Evolutionary conservation across 352 stramenopile genomes (phyloP).

Genomic region (Globisporangium paddicum): DNA sequence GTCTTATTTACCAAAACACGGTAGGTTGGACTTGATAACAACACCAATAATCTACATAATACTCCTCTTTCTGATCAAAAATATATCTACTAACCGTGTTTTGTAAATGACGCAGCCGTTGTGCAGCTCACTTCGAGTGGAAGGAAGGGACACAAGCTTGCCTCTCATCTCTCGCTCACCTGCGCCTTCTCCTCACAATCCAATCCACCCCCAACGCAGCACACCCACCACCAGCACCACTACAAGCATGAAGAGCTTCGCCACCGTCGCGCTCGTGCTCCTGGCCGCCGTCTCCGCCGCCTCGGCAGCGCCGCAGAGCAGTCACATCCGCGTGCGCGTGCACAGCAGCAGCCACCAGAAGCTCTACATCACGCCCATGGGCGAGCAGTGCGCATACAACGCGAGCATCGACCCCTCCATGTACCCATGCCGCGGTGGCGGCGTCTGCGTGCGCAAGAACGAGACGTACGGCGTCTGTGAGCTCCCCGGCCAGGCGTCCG

Average conservation of each 20-base stretch:
- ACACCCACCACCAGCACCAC: not conserved
- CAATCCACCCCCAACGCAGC: not conserved
- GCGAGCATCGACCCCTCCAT: conserved; percentile 41
- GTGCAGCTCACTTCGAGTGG: not conserved
- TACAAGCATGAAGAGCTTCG: conserved; percentile 9
- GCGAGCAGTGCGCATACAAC: conserved; percentile 59
- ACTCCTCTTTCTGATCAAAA: no score
- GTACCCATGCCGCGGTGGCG: conserved; percentile 45
- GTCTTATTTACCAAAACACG: no score
- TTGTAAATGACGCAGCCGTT: not conserved
- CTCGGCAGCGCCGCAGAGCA: conserved; percentile 21
- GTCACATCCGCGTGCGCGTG: conserved; percentile 33
- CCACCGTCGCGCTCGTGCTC: conserved; percentile 5
- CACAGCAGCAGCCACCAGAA: conserved; percentile 23
- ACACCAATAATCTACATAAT: not conserved
- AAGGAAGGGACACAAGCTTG: not conserved
- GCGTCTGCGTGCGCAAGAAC: conserved; percentile 47
- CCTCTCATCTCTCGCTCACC: no score
- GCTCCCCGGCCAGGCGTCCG: conserved; percentile 5
- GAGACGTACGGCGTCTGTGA: conserved; percentile 50
- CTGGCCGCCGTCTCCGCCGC: conserved; percentile 9
- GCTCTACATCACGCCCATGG: conserved; percentile 52
- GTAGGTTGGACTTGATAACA: not conserved
- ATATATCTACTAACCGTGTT: not conserved
- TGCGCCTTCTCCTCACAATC: conserved; percentile 2